Conservation (phyloP, 805 yeast species). For the Aciculoconidium aculeatum region DNA sequence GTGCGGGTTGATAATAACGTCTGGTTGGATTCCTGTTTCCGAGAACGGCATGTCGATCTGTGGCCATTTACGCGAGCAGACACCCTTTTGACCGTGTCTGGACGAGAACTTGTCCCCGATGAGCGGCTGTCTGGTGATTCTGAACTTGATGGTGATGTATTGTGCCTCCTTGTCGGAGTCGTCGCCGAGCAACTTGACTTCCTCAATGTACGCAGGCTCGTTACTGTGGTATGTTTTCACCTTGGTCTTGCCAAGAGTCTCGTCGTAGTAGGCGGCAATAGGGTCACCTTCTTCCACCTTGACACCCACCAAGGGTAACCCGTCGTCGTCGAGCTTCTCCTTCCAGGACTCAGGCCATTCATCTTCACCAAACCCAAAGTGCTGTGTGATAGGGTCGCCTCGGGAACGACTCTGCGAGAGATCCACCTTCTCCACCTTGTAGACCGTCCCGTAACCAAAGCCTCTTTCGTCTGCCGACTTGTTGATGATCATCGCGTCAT, state of each 20-base stretch:
- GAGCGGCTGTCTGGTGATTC: slow-evolving; percentile 86
- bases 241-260: slow-evolving; percentile 83
- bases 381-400: slow-evolving; percentile 93
- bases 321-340: slow-evolving; percentile 83
- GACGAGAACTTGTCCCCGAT: slow-evolving; percentile 98
- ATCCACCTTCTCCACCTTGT: slow-evolving; percentile 90
- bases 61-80: slow-evolving; percentile 98
- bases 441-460: slow-evolving; percentile 94
- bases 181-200: slow-evolving; percentile 87
- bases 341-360: slow-evolving; percentile 91
- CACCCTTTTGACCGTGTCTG: slow-evolving; percentile 98
- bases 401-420: slow-evolving; percentile 69
- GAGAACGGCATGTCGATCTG: slow-evolving; percentile 94
- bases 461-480: slow-evolving; percentile 98
- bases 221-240: slow-evolving; percentile 89
- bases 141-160: slow-evolving; percentile 76
- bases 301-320: slow-evolving; percentile 85
- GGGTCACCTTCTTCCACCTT: slow-evolving; percentile 95
- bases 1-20: slow-evolving; percentile 95
- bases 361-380: slow-evolving; percentile 90
- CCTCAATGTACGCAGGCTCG: slow-evolving; percentile 93
- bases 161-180: slow-evolving; percentile 79
- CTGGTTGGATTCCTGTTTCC: slow-evolving; percentile 96
- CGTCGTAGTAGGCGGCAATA: slow-evolving; percentile 87
- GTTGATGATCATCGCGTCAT: slow-evolving; percentile 98